A percentile compares a stretch with the other conserved stretches of the same genome.
phyloP scores from a whole-genome alignment of 305 asterid species.

The Solanum hybrid region DNA sequence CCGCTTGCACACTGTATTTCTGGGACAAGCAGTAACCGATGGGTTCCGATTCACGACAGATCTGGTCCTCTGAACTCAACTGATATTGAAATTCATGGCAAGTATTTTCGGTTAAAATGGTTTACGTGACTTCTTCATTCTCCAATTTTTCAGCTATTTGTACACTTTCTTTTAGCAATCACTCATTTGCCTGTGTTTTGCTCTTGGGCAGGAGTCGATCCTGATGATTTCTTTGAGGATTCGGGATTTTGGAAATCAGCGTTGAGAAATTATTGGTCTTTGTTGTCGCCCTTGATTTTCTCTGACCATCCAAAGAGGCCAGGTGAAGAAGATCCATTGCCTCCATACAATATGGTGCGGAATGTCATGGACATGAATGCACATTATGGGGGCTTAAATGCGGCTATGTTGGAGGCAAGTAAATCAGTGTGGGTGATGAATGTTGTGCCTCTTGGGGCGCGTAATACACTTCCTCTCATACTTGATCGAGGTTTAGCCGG shows the following conservation, averaged over 20 bases:
- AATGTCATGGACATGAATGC: conserved; percentile 98
- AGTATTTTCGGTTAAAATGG: conserved; percentile 7
- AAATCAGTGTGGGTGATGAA: conserved; percentile 92
- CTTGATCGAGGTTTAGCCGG: conserved; percentile 80
- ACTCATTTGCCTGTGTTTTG: background rate
- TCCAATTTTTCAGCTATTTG: background rate
- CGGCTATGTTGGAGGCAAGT: conserved; percentile 55
- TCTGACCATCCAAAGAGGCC: conserved; percentile 99
- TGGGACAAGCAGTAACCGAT: conserved; percentile 61
- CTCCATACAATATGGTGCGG: conserved; percentile 89
- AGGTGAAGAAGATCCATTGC: conserved; percentile 90
- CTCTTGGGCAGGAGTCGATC: conserved; percentile 46
- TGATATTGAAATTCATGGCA: conserved; percentile 65
- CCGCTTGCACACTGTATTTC: conserved; percentile 66
- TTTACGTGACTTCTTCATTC: background rate
- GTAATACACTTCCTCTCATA: conserved; percentile 69
- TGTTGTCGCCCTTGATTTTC: conserved; percentile 89
- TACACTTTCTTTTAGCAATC: background rate
- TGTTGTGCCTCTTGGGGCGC: conserved; percentile 70
- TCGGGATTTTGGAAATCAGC: conserved; percentile 63
- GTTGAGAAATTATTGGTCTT: conserved; percentile 76
- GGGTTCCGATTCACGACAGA: conserved; percentile 68
- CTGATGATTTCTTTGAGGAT: conserved; percentile 66
- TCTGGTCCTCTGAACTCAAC: conserved; percentile 34
- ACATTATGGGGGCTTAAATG: conserved; percentile 75